Percentiles rank a stretch among this genome's conserved stretches.
phyloP scores from a whole-genome alignment of 768 basidiomycete genomes.

The Tylopilus intermedius region DNA sequence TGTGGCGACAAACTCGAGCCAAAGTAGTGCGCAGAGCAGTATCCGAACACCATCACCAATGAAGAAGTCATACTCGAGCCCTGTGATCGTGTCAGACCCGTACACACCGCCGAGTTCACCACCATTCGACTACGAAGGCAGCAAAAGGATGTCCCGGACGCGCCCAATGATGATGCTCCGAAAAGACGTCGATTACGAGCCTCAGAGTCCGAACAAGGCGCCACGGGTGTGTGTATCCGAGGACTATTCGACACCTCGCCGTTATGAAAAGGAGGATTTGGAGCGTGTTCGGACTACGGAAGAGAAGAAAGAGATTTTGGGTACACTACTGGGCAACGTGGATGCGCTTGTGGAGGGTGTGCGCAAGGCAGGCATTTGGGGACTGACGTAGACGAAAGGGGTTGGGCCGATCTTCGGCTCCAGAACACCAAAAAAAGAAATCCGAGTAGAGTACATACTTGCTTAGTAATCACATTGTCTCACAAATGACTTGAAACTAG shows the following conservation, averaged over 20 bases:
- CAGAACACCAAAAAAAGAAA: too few relatives aligned
- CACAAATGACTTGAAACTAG: slow-evolving; percentile 1
- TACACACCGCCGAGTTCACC: slow-evolving; percentile 24
- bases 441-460: too few relatives aligned
- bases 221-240: slow-evolving; percentile 29
- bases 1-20: slow-evolving; percentile 33
- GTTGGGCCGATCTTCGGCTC: not conserved
- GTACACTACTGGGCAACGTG: slow-evolving; percentile 84
- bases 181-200: slow-evolving; percentile 69
- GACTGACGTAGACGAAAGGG: slow-evolving; percentile 40
- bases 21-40: slow-evolving; percentile 21
- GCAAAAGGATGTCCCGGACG: slow-evolving; percentile 23
- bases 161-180: slow-evolving; percentile 60
- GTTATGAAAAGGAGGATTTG: slow-evolving; percentile 10
- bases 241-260: slow-evolving; percentile 10
- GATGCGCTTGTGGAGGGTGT: slow-evolving; percentile 88
- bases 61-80: slow-evolving; percentile 33
- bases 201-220: slow-evolving; percentile 64
- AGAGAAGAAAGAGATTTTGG: slow-evolving; percentile 78
- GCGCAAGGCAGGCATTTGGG: slow-evolving; percentile 83
- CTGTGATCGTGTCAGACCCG: slow-evolving; percentile 15
- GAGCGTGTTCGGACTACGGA: slow-evolving; percentile 52
- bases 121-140: slow-evolving; percentile 23
- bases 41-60: slow-evolving; percentile 37
- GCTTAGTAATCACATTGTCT: slow-evolving; percentile 15